phyloP scores from a whole-genome alignment of 2,329 filamentous ascomycete genomes.

The Arthrobotrys iridis region DNA sequence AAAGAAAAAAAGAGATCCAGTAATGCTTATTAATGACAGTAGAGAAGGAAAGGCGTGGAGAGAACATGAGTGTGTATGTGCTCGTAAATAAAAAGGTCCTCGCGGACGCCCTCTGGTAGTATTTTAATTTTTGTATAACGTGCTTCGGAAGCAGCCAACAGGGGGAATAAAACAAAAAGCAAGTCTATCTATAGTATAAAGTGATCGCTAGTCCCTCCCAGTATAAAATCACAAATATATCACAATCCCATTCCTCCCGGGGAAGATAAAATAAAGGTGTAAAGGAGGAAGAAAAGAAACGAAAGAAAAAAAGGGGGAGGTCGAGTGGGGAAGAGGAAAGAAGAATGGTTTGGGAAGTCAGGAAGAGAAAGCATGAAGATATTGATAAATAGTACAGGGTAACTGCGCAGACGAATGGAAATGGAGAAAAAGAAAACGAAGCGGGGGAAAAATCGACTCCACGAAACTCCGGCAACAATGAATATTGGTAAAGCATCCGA shows the following conservation, averaged over 20 bases:
- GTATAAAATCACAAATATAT: slow-evolving; percentile 30
- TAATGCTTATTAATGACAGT: not conserved
- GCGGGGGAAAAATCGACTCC: slow-evolving; percentile 21
- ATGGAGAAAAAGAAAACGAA: not conserved
- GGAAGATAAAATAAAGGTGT: slow-evolving; percentile 27
- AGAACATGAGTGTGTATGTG: not conserved
- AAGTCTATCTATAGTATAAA: slow-evolving; percentile 53
- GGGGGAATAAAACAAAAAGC: slow-evolving; percentile 15
- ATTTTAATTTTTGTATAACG: slow-evolving; percentile 30
- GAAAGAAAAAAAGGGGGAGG: slow-evolving; percentile 1
- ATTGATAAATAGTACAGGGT: slow-evolving; percentile 44
- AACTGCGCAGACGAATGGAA: slow-evolving; percentile 1
- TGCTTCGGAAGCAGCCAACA: not conserved
- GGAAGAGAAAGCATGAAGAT: not conserved
- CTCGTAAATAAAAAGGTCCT: slow-evolving; percentile 28
- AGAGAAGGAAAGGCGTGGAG: not conserved
- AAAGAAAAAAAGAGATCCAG: not conserved
- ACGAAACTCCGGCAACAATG: slow-evolving; percentile 53
- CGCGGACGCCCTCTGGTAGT: slow-evolving; percentile 33
- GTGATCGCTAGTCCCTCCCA: slow-evolving; percentile 54
- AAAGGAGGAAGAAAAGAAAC: not conserved
- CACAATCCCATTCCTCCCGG: slow-evolving; percentile 38
- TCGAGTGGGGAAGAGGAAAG: not conserved
- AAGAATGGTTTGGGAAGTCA: not conserved
- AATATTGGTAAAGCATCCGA: slow-evolving; percentile 54